These are phyloP conservation scores for Arthrinium phaeospermum DNA, from an alignment of 2,329 filamentous ascomycete genomes.

Conservation along the genomic window DNA sequence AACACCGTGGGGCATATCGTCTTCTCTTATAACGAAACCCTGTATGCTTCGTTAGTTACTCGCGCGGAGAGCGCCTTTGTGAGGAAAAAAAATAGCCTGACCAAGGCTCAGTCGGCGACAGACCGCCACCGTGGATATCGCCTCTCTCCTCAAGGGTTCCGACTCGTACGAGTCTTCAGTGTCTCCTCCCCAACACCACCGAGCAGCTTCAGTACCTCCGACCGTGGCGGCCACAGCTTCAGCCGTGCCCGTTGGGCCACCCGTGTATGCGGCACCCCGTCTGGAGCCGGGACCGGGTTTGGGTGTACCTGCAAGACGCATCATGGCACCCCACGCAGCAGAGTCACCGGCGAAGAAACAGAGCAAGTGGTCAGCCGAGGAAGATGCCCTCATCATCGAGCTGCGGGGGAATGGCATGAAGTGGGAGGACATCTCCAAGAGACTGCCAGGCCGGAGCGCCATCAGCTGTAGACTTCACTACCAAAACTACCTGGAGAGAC, in stretches of 20 bases:
- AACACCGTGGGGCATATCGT: background rate
- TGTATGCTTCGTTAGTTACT: background rate
- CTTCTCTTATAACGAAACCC: background rate
- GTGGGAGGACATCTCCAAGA: slow-evolving; percentile 97
- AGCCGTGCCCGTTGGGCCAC: slow-evolving; percentile 35
- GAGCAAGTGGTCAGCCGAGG: slow-evolving; percentile 94
- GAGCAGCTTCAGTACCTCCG: slow-evolving; percentile 44
- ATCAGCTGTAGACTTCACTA: slow-evolving; percentile 96
- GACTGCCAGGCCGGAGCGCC: slow-evolving; percentile 85
- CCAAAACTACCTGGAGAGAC: slow-evolving; percentile 93
- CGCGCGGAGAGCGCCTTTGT: slow-evolving; percentile 15
- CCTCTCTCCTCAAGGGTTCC: slow-evolving; percentile 79
- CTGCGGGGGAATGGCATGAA: slow-evolving; percentile 92
- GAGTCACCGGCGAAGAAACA: slow-evolving; percentile 88
- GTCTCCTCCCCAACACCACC: slow-evolving; percentile 47
- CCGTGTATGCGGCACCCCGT: slow-evolving; percentile 33
- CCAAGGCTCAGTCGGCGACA: slow-evolving; percentile 43
- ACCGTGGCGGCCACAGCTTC: slow-evolving; percentile 44
- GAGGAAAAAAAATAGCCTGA: slow-evolving; percentile 33
- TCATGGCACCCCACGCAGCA: slow-evolving; percentile 58
- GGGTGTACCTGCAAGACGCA: slow-evolving; percentile 48
- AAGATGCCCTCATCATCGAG: slow-evolving; percentile 93
- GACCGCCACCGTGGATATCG: slow-evolving; percentile 91
- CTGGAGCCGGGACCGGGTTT: slow-evolving; percentile 39
- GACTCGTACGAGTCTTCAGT: slow-evolving; percentile 74